Conservation (phyloP, 2,329 filamentous ascomycete species). For the Pleoardoris graminearum region DNA sequence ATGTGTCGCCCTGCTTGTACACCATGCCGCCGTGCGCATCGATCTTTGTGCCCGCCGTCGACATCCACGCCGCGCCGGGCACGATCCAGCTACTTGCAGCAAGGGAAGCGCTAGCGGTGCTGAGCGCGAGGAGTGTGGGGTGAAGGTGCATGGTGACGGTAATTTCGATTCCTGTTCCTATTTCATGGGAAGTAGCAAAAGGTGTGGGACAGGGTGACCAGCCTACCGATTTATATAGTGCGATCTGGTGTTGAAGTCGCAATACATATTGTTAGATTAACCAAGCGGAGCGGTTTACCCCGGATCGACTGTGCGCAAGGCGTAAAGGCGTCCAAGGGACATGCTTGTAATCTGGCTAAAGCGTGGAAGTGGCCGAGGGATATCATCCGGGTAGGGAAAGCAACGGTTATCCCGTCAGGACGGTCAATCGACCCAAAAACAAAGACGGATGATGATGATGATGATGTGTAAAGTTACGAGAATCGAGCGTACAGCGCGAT, state of each 20-base stretch:
- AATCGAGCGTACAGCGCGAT: no score
- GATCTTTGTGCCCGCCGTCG: slow-evolving; percentile 46
- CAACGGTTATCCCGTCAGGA: no score
- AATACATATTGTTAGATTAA: not conserved
- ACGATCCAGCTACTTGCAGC: slow-evolving; percentile 44
- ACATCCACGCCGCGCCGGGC: slow-evolving; percentile 47
- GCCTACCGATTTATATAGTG: not conserved
- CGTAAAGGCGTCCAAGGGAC: not conserved
- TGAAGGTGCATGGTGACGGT: not conserved
- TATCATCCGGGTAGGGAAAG: no score
- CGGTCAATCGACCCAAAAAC: no score
- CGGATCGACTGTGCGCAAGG: not conserved
- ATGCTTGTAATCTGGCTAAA: not conserved
- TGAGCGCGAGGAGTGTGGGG: not conserved
- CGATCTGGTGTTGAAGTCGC: not conserved
- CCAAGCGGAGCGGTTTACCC: not conserved
- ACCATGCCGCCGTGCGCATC: slow-evolving; percentile 49
- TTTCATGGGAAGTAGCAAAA: not conserved
- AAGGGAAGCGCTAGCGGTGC: not conserved
- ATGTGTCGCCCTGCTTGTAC: slow-evolving; percentile 43
- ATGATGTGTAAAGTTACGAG: no score
- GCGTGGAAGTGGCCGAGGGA: not conserved
- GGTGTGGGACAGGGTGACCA: not conserved
- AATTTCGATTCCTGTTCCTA: not conserved
- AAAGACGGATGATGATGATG: no score